phyloP scores from a whole-genome alignment of 2,329 filamentous ascomycete genomes.

The Nannizziopsis barbatae region DNA sequence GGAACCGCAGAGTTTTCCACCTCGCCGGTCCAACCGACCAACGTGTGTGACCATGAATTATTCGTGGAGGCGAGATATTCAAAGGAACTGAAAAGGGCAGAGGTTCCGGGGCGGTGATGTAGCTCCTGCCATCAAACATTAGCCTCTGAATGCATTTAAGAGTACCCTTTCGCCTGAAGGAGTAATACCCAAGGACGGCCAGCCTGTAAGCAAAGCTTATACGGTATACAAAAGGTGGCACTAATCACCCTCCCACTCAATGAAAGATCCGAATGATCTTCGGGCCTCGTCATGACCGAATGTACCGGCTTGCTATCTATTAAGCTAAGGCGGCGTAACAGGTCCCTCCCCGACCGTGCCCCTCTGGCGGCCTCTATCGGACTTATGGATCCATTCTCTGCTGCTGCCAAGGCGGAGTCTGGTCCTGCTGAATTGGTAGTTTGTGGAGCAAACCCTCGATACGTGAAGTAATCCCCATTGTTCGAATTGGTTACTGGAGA shows the following conservation, averaged over 20 bases:
- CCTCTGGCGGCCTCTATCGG: constrained; percentile 32
- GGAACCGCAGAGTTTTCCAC: constrained; percentile 43
- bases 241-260: constrained; percentile 54
- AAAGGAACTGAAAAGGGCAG: constrained; percentile 85
- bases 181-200: constrained; percentile 46
- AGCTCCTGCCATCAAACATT: constrained; percentile 47
- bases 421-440: too few relatives aligned
- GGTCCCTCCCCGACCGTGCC: constrained; percentile 39
- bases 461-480: too few relatives aligned
- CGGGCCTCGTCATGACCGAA: constrained; percentile 41
- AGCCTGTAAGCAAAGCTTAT: constrained; percentile 44
- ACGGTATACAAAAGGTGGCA: constrained; percentile 53
- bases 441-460: too few relatives aligned
- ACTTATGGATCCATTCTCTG: neutral
- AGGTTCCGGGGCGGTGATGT: constrained; percentile 69
- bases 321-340: constrained; percentile 45
- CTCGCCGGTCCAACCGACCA: constrained; percentile 93
- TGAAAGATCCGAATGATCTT: constrained; percentile 44
- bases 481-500: too few relatives aligned
- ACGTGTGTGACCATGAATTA: constrained; percentile 78
- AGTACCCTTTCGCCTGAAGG: neutral
- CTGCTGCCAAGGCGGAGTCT: too few relatives aligned
- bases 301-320: constrained; percentile 31
- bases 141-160: neutral
- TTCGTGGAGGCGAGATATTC: constrained; percentile 73